Percentiles rank a stretch among this genome's conserved stretches.
phyloP scores from a whole-genome alignment of 2,329 filamentous ascomycete genomes.

The Penicillium freii region DNA sequence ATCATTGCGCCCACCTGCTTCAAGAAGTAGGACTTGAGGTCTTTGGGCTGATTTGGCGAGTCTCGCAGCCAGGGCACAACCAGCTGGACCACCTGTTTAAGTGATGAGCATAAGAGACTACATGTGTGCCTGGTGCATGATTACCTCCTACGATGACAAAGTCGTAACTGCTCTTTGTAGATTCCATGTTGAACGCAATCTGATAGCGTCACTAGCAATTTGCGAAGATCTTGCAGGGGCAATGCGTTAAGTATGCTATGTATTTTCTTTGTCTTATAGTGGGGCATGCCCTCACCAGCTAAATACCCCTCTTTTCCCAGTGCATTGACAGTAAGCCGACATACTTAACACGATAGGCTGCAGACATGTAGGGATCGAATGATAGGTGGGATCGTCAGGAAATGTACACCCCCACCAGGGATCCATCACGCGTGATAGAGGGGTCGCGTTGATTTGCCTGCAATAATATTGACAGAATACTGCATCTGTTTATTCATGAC shows the following conservation, averaged over 20 bases:
- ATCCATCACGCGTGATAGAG: neutral
- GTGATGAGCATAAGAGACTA: neutral
- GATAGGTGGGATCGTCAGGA: neutral
- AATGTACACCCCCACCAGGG: neutral
- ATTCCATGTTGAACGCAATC: neutral
- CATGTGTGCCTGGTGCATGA: neutral
- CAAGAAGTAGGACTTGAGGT: conserved; percentile 59
- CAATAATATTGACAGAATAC: neutral
- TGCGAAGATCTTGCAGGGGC: no score
- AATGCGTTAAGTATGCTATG: no score
- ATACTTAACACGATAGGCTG: neutral
- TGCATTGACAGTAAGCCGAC: neutral
- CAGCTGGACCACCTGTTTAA: conserved; percentile 58
- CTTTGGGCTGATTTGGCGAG: conserved; percentile 49
- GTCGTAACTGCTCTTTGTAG: conserved; percentile 5
- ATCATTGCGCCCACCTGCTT: conserved; percentile 56
- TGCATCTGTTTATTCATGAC: neutral
- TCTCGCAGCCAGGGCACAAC: conserved; percentile 54
- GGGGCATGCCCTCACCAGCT: neutral
- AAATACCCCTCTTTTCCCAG: neutral
- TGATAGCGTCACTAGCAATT: neutral
- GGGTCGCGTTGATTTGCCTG: neutral
- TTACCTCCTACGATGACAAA: conserved; percentile 24
- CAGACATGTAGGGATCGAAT: neutral
- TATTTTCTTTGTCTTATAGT: neutral